Conservation (phyloP, 2,329 filamentous ascomycete genomes). For the Hymenoscyphus linearis region DNA sequence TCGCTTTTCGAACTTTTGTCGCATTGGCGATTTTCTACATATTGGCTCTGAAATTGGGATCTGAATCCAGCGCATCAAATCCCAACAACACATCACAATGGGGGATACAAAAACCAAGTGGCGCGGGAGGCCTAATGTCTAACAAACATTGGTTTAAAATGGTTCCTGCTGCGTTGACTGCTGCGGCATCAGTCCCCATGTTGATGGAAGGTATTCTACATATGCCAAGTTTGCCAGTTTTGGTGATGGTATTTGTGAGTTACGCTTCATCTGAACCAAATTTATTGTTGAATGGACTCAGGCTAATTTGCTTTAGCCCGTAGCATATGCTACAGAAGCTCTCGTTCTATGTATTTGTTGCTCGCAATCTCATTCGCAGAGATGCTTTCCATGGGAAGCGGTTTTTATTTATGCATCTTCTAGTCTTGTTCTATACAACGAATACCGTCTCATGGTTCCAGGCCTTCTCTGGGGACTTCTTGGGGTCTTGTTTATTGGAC, state of each 20-base stretch:
- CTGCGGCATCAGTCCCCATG: conserved; percentile 23
- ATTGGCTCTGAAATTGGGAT: conserved; percentile 8
- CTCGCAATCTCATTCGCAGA: conserved; percentile 12
- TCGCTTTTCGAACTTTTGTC: conserved; percentile 18
- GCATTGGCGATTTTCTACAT: conserved; percentile 13
- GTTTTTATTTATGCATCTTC: conserved; percentile 12
- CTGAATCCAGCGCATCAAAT: conserved; percentile 2
- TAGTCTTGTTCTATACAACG: conserved; percentile 20
- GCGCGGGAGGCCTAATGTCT: conserved; percentile 4
- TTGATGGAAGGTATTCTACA: conserved; percentile 25
- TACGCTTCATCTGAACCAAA: background rate
- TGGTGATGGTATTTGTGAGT: conserved; percentile 29
- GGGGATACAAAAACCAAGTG: conserved; percentile 12
- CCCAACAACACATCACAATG: conserved; percentile 2
- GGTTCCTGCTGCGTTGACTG: conserved; percentile 19
- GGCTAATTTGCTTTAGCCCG: conserved; percentile 17
- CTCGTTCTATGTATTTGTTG: conserved; percentile 18
- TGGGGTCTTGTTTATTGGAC: conserved; percentile 18
- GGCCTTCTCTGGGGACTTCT: conserved; percentile 21
- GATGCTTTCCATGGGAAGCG: conserved; percentile 17
- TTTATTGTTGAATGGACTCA: background rate
- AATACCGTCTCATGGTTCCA: conserved; percentile 27
- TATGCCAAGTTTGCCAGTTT: conserved; percentile 24
- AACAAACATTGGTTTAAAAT: conserved; percentile 16
- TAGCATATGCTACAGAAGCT: conserved; percentile 21